phyloP scores from a whole-genome alignment of 1,284 basidiomycete species.

The Neonothopanus nambi region DNA sequence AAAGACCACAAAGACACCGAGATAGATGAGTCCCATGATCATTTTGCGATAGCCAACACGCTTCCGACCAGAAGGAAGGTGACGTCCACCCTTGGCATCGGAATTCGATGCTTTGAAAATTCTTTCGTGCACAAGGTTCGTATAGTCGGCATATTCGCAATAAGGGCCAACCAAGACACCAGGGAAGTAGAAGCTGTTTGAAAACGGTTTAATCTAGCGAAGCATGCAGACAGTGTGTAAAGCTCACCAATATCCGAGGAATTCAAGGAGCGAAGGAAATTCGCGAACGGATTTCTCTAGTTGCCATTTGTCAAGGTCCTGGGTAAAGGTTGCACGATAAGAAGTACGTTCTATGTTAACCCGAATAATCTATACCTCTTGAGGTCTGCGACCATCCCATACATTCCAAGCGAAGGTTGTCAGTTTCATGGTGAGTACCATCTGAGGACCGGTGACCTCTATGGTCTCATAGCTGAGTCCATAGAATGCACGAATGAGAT shows the following conservation, averaged over 20 bases:
- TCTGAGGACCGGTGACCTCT: conserved; percentile 88
- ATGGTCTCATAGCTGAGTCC: conserved; percentile 68
- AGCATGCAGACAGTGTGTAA: neutral
- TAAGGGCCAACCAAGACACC: conserved; percentile 93
- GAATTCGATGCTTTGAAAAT: conserved; percentile 59
- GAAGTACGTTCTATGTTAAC: neutral
- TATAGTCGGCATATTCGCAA: conserved; percentile 85
- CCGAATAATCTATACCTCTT: conserved; percentile 45
- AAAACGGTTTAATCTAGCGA: neutral
- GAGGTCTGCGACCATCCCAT: conserved; percentile 79
- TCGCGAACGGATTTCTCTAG: conserved; percentile 68
- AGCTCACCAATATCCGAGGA: conserved; percentile 87
- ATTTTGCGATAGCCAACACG: conserved; percentile 84
- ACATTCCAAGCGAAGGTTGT: conserved; percentile 98
- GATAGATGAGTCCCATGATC: conserved; percentile 69
- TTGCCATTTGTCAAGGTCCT: conserved; percentile 91
- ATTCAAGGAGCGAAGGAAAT: conserved; percentile 83
- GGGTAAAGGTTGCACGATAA: conserved; percentile 1
- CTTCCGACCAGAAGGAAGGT: conserved; percentile 77
- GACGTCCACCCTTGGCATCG: conserved; percentile 38
- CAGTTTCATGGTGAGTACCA: conserved; percentile 95
- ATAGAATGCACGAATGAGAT: conserved; percentile 62
- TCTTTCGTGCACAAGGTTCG: conserved; percentile 71
- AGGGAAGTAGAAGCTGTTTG: conserved; percentile 92
- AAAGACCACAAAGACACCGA: conserved; percentile 76